These are phyloP conservation scores for Stenogyne calaminthoides DNA, from an alignment of 305 asterid species.

Conservation along the genomic window DNA sequence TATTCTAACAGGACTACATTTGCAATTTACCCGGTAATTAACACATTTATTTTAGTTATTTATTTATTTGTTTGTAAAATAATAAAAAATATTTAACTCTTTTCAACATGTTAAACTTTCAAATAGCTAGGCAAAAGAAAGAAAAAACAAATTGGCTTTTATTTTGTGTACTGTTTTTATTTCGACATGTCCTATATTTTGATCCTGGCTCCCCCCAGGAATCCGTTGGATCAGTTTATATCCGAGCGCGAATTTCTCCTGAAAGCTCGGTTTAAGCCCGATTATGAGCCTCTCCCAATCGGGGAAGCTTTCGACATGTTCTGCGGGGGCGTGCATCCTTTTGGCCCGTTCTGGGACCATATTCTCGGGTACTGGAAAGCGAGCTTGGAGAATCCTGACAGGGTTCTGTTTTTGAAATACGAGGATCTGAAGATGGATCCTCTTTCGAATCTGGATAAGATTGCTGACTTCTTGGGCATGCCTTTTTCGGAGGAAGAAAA, in stretches of 20 bases:
- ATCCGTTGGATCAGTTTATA: background rate
- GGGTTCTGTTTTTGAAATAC: conserved; percentile 11
- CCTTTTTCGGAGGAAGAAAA: conserved; percentile 23
- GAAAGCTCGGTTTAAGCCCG: background rate
- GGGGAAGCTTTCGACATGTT: background rate
- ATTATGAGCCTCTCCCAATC: background rate
- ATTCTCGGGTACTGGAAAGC: background rate
- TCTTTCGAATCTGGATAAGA: background rate
- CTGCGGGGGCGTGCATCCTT: background rate
- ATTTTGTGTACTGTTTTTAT: too few species aligned
- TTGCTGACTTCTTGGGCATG: background rate
- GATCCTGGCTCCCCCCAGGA: background rate
- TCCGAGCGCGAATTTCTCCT: background rate
- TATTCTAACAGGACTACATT: too few species aligned
- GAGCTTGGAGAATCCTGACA: conserved; percentile 1
- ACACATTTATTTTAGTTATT: too few species aligned
- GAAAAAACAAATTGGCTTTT: too few species aligned
- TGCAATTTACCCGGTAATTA: too few species aligned
- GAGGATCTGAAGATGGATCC: conserved; percentile 4
- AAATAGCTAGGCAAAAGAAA: too few species aligned
- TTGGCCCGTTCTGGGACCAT: conserved; percentile 12
- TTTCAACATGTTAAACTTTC: too few species aligned
- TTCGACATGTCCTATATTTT: background rate
- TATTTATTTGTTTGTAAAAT: too few species aligned
- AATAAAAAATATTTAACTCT: too few species aligned